Percentiles rank a stretch among this genome's conserved stretches.
Evolutionary conservation across 75 land plant genomes (phyloP).

Genomic region (Isoetes taiwanensis): DNA sequence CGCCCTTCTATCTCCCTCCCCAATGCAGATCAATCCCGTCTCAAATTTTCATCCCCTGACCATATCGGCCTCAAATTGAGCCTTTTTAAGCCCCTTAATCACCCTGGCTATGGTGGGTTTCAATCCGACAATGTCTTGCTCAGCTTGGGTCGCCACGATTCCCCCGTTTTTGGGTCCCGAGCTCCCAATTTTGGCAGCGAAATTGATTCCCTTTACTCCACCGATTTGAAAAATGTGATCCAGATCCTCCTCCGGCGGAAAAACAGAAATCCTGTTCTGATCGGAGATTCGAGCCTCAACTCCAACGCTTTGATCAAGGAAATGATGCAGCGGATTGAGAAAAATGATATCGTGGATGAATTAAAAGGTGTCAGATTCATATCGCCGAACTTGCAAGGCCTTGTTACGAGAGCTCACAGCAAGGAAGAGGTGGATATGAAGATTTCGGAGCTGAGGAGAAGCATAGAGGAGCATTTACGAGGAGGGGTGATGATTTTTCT

Average conservation of each 20-base stretch:
- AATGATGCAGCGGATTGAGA: constrained; percentile 33
- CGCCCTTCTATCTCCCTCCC: background rate
- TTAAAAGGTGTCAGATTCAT: constrained; percentile 33
- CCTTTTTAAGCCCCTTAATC: too few species aligned
- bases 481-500: constrained; percentile 51
- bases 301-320: constrained; percentile 39
- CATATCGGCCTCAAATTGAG: too few species aligned
- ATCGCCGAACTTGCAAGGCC: constrained; percentile 25
- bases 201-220: background rate
- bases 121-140: background rate
- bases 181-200: background rate
- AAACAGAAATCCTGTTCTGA: constrained; percentile 61
- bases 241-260: constrained; percentile 35
- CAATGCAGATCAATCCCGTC: background rate
- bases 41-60: background rate
- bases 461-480: constrained; percentile 29
- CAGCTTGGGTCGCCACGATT: background rate
- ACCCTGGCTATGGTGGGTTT: too few species aligned
- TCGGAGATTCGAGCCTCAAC: constrained; percentile 48
- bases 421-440: constrained; percentile 43
- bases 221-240: constrained; percentile 17
- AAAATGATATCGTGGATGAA: constrained; percentile 28
- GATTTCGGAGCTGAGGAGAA: constrained; percentile 36
- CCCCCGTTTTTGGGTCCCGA: background rate
- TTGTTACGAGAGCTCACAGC: constrained; percentile 18